Conservation (phyloP, 305 asterid genomes). For the Fraxinus greggii region DNA sequence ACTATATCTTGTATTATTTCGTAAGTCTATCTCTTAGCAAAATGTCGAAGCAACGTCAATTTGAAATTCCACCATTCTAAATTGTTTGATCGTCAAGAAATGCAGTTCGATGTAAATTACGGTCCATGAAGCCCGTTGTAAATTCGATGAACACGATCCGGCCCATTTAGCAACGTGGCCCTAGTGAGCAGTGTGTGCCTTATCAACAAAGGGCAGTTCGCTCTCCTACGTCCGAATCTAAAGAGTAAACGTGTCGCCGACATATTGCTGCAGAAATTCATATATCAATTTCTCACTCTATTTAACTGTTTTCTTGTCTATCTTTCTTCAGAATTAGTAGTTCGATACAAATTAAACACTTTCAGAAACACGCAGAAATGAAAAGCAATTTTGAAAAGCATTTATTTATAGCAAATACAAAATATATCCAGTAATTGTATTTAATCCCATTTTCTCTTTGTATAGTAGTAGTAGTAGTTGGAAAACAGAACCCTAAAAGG, state of each 20-base stretch:
- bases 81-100: background rate
- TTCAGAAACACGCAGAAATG: background rate
- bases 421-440: conserved; percentile 29
- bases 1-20: background rate
- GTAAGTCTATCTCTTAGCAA: background rate
- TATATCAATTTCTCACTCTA: background rate
- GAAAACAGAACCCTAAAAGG: conserved; percentile 64
- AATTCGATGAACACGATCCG: background rate
- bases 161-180: background rate
- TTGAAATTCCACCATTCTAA: background rate
- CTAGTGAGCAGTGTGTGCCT: conserved; percentile 9
- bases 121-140: background rate
- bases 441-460: conserved; percentile 26
- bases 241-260: conserved; percentile 45
- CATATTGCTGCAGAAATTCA: conserved; percentile 33
- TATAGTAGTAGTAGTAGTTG: conserved; percentile 35
- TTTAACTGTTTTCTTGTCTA: conserved; percentile 4
- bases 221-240: conserved; percentile 34
- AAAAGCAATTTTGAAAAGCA: conserved; percentile 10
- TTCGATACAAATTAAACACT: conserved; percentile 1
- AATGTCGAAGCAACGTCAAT: background rate
- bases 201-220: conserved; percentile 26
- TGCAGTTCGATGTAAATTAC: background rate
- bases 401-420: conserved; percentile 10
- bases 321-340: background rate